Evolutionary conservation across 179 eudicot genomes (phyloP).

Genomic region (Camellia oleifera): DNA sequence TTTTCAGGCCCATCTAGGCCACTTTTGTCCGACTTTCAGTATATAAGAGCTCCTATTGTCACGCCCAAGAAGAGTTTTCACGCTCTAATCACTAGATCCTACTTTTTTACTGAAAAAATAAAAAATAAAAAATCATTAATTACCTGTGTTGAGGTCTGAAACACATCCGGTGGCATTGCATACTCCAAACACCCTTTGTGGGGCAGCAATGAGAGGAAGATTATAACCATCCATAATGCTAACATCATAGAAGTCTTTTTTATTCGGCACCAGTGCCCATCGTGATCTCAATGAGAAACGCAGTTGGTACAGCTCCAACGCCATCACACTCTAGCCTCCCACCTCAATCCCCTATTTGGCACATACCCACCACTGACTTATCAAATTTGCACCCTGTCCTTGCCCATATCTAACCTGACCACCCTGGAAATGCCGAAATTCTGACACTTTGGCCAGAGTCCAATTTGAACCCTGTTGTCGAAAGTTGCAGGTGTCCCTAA

Average conservation of each 20-base stretch:
- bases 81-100: too few species aligned
- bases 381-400: slow-evolving; percentile 86
- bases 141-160: slow-evolving; percentile 70
- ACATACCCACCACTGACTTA: slow-evolving; percentile 51
- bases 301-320: slow-evolving; percentile 81
- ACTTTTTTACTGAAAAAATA: too few species aligned
- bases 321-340: slow-evolving; percentile 78
- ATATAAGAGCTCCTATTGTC: too few species aligned
- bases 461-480: slow-evolving; percentile 71
- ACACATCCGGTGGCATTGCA: slow-evolving; percentile 84
- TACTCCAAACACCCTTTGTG: slow-evolving; percentile 39
- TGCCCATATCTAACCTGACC: slow-evolving; percentile 91
- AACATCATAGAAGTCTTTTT: slow-evolving; percentile 80
- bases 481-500: slow-evolving; percentile 69
- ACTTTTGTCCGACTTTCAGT: too few species aligned
- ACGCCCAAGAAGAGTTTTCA: too few species aligned
- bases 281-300: slow-evolving; percentile 85
- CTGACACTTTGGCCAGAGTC: slow-evolving; percentile 46
- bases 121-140: too few species aligned
- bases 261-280: slow-evolving; percentile 51
- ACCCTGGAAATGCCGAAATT: slow-evolving; percentile 50
- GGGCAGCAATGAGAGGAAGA: slow-evolving; percentile 61
- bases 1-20: too few species aligned
- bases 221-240: slow-evolving; percentile 93
- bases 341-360: slow-evolving; percentile 87